Evolutionary conservation across 768 basidiomycete species (phyloP).

Genomic region (Collybiopsis luxurians): DNA sequence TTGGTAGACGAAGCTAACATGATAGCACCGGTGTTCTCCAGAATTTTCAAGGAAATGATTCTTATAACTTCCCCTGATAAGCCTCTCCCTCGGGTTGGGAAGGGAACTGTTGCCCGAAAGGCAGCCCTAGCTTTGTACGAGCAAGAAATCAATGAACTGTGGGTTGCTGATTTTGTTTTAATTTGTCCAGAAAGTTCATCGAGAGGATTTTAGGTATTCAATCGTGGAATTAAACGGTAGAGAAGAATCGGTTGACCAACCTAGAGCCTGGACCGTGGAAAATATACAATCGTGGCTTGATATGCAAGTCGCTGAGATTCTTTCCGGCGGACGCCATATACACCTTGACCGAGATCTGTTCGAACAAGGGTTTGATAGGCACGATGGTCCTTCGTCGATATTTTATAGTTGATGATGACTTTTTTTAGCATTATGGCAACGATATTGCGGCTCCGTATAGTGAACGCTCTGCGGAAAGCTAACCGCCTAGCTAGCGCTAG

Average conservation of each 20-base stretch:
- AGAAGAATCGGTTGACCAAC: background rate
- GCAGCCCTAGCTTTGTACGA: constrained; percentile 40
- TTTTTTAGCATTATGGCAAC: background rate
- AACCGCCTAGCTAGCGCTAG: background rate
- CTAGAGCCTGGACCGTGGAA: background rate
- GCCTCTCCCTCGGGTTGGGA: constrained; percentile 44
- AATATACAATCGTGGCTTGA: background rate
- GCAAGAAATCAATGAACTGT: constrained; percentile 46
- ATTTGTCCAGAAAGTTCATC: no score
- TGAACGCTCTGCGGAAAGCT: background rate
- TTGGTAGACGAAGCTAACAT: constrained; percentile 43
- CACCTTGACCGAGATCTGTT: background rate
- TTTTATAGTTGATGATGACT: background rate
- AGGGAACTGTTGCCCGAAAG: constrained; percentile 47
- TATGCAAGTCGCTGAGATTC: background rate
- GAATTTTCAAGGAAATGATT: constrained; percentile 55
- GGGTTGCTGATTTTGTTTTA: constrained; percentile 7
- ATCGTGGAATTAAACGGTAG: background rate
- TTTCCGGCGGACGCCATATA: background rate
- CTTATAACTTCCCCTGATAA: constrained; percentile 34
- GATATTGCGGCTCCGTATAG: background rate
- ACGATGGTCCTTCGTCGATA: background rate
- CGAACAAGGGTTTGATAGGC: constrained; percentile 6
- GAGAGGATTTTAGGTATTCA: background rate
- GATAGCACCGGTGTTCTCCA: constrained; percentile 38